These are phyloP conservation scores for Conticribra weissflogii DNA, from an alignment of 108 stramenopile species.

Conservation along the genomic window DNA sequence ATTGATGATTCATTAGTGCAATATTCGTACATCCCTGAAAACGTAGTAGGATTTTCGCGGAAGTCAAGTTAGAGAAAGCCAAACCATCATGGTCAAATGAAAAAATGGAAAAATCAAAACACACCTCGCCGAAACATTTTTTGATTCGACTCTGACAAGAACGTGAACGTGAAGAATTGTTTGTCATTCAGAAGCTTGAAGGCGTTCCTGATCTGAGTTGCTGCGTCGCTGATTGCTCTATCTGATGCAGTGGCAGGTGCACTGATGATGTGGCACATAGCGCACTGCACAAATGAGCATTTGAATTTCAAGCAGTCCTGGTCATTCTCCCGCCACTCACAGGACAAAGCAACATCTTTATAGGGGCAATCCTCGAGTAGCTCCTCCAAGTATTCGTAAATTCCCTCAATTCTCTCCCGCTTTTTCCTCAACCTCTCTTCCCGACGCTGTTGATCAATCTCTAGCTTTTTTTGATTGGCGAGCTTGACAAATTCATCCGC, in stretches of 20 bases:
- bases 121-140: slow-evolving; percentile 36
- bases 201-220: slow-evolving; percentile 28
- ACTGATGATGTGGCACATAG: slow-evolving; percentile 18
- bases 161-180: slow-evolving; percentile 34
- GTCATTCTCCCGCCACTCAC: slow-evolving; percentile 39
- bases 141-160: slow-evolving; percentile 21
- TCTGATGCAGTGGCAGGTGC: slow-evolving; percentile 27
- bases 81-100: too few species aligned
- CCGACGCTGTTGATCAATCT: slow-evolving; percentile 21
- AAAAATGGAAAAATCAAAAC: too few species aligned
- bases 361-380: slow-evolving; percentile 36
- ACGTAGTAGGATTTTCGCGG: too few species aligned
- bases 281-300: slow-evolving; percentile 36
- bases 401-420: slow-evolving; percentile 17
- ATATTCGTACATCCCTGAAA: slow-evolving; percentile 39
- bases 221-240: slow-evolving; percentile 14
- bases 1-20: slow-evolving; percentile 30
- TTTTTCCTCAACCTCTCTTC: slow-evolving; percentile 38
- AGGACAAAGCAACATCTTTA: slow-evolving; percentile 44
- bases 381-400: slow-evolving; percentile 30
- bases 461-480: slow-evolving; percentile 5
- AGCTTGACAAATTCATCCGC: slow-evolving; percentile 22
- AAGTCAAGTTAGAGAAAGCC: too few species aligned
- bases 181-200: slow-evolving; percentile 37
- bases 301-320: slow-evolving; percentile 31